Evolutionary conservation across 305 asterid genomes (phyloP).

Genomic region (Stenogyne calaminthoides): DNA sequence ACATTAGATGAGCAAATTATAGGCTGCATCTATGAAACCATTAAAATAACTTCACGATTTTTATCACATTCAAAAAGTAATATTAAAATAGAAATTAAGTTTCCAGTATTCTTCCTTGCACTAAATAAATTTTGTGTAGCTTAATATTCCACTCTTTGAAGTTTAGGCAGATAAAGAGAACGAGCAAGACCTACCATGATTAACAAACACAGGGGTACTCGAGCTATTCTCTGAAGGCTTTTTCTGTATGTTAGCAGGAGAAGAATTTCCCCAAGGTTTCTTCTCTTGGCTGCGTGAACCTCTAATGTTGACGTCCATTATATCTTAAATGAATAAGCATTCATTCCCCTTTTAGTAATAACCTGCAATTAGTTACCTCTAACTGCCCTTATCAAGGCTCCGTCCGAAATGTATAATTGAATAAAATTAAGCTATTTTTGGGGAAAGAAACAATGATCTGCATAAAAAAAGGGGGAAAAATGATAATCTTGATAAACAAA

Average conservation of each 20-base stretch:
- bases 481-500: background rate
- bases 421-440: background rate
- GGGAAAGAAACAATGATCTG: slow-evolving; percentile 21
- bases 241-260: slow-evolving; percentile 43
- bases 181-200: slow-evolving; percentile 62
- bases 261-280: slow-evolving; percentile 49
- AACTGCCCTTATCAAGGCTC: slow-evolving; percentile 10
- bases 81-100: too few relatives aligned
- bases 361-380: background rate
- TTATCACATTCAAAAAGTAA: background rate
- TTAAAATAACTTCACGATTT: too few relatives aligned
- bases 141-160: background rate
- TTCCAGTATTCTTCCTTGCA: background rate
- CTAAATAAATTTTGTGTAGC: background rate
- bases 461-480: slow-evolving; percentile 12
- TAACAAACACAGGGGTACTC: slow-evolving; percentile 52
- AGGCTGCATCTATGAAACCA: too few relatives aligned
- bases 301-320: slow-evolving; percentile 62
- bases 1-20: too few relatives aligned
- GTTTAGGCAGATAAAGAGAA: slow-evolving; percentile 1
- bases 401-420: slow-evolving; percentile 1
- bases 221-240: slow-evolving; percentile 49
- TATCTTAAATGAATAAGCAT: slow-evolving; percentile 44
- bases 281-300: slow-evolving; percentile 50
- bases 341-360: slow-evolving; percentile 50